phyloP scores from a whole-genome alignment of 192 early-diverging fungal species.

The Mortierella hygrophila region DNA sequence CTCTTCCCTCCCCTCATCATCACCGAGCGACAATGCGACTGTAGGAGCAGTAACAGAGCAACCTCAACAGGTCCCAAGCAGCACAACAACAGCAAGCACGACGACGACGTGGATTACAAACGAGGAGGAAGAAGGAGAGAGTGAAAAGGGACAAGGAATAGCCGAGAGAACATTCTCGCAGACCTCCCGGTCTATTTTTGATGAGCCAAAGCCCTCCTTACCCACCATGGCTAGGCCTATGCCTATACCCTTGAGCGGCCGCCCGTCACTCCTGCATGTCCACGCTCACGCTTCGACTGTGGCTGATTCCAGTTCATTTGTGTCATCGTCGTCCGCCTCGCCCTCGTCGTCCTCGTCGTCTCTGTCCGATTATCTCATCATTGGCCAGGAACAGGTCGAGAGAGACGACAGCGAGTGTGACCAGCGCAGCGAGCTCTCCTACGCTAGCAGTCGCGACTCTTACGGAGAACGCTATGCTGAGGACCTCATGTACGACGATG shows the following conservation, averaged over 20 bases:
- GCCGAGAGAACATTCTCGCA: background rate
- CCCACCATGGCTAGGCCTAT: background rate
- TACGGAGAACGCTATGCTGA: background rate
- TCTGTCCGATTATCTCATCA: constrained; percentile 42
- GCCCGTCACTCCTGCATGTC: background rate
- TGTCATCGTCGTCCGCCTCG: constrained; percentile 11
- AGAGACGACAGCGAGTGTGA: constrained; percentile 29
- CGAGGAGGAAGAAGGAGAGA: background rate
- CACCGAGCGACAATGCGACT: background rate
- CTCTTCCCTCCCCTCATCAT: background rate
- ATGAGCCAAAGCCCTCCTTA: background rate
- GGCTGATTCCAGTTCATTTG: background rate
- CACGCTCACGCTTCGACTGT: background rate
- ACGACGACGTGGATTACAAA: background rate
- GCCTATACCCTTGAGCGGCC: background rate
- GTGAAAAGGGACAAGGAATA: background rate
- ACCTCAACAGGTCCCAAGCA: background rate
- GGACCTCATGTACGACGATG: constrained; percentile 1
- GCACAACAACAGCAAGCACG: background rate
- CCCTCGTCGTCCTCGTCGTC: constrained; percentile 34
- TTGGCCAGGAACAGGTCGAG: constrained; percentile 44
- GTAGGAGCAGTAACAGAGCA: background rate
- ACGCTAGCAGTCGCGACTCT: constrained; percentile 15
- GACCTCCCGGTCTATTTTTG: background rate
- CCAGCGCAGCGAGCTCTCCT: constrained; percentile 23